Evolutionary conservation across 495 filamentous ascomycete genomes (phyloP).

Genomic region (Chaetomium tenue): DNA sequence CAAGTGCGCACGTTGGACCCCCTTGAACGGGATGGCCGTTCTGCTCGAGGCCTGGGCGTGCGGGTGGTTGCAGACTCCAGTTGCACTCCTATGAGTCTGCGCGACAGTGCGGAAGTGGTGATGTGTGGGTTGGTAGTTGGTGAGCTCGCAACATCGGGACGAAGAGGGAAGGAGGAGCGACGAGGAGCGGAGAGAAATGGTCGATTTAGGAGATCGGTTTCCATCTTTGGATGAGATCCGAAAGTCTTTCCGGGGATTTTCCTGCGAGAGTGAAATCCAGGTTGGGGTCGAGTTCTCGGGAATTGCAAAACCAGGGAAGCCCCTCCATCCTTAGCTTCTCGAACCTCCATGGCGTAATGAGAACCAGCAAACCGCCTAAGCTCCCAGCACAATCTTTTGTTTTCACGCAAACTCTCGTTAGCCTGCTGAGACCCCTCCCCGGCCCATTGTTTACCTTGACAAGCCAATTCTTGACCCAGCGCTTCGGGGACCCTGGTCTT

Average conservation of each 20-base stretch:
- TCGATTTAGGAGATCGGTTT: background rate
- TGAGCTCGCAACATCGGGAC: background rate
- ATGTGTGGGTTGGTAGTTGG: background rate
- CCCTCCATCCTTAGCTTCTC: slow-evolving; percentile 1
- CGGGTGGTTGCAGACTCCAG: background rate
- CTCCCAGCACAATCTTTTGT: background rate
- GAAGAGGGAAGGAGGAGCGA: background rate
- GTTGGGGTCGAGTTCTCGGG: background rate
- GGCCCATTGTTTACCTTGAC: too few relatives aligned
- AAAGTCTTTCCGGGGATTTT: background rate
- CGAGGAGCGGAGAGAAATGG: too few relatives aligned
- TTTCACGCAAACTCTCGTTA: background rate
- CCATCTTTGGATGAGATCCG: background rate
- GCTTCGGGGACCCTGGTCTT: background rate
- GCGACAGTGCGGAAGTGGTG: background rate
- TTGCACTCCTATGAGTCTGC: background rate
- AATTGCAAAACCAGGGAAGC: slow-evolving; percentile 6
- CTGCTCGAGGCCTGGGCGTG: background rate
- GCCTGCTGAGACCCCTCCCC: background rate
- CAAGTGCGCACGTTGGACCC: slow-evolving; percentile 2
- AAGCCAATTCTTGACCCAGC: background rate
- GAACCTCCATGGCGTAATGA: background rate
- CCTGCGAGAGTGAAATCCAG: background rate
- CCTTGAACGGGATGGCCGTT: slow-evolving; percentile 5
- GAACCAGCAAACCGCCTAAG: background rate